Evolutionary conservation across 495 filamentous ascomycete genomes (phyloP), one percentile per base, ranked within the genome.

Genomic region (Penicillium diatomitis): DNA sequence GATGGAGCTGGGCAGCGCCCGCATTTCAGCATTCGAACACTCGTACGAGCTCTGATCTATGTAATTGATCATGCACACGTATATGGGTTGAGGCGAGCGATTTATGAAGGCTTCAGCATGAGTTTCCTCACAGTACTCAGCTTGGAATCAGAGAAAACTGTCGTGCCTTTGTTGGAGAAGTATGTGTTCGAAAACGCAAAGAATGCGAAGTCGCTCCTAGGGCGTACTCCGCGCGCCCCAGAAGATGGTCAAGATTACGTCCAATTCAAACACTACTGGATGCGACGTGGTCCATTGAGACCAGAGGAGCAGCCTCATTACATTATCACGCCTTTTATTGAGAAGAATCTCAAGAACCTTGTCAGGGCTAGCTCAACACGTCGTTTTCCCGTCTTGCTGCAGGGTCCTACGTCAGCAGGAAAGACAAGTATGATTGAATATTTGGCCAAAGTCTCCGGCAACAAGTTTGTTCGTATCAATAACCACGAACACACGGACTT

Each of bases 361-460:
- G 88, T 96, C 28, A 75, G 94, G 57, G 94, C 94, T 20, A 88
- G 86, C 38, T 95, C 91, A 0, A 96, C 90, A 6, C 78, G 90
- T 32, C 81, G 85, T 47, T 97, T 94, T 64, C 94, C 94, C 8
- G 86, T 99, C 38, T 71, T 99, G n/a, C 81, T 99, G 11, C 94
- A 99, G 61, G 94, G 94, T 4, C 94, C 94, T 27, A 99, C 94
- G 0, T 97, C 92, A 35, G 83, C 89, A 32, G 94, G 94, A 47
- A 99, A 99, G 67, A 99, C 94, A 0, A 96, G 90, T 62, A 96
- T 99, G 94, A 91, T 99, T 45, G 91, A 96, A 63, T 95, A 95
- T 62, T 77, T 99, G 31, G 94, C 94, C 4, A 92, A 92, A 62
- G 85, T 87, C 41, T 96, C 88, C 29, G 94, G 94, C 2, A 95